Base-by-base conservation (phyloP, 2,329 filamentous ascomycete species). In the Pseudocercospora macadamiae region DNA sequence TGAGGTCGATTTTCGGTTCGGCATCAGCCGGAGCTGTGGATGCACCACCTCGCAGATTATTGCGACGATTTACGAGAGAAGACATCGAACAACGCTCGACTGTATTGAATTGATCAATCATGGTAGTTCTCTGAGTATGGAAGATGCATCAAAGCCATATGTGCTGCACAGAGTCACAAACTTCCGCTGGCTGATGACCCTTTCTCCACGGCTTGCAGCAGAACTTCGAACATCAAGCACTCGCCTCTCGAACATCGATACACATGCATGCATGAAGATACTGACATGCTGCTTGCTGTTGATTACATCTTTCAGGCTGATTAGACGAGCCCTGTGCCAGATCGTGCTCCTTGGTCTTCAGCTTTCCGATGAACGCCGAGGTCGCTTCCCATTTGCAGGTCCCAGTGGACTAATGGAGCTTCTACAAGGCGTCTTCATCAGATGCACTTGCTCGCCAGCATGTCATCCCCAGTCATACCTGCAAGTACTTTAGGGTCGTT, bases 371-470 rank as follows among this genome's bases (percentile, higher is more conserved):
- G n/a, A 21, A 19, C 12, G 21, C 42, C 42, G 42, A 47, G 42
- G 42, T 47, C 42, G 42, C 42, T 25, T 16, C n/a, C 23, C 42
- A 47, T 18, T 21, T 47, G 42, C 42, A 47, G 21, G 42, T 16
- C 21, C 42, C 42, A 47, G 42, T 32, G 28, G 19, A 47, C 42
- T 47, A 47, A 26, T 28, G 23, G 42, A 47, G 42, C 42, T 47
- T 47, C 21, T 23, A 26, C 12, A 14, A 21, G 37, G 37, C 37
- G 37, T 42, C 18, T 39, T 42, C 18, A 14, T n/a, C 21, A 16
- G 4, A n/a, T 32, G 28, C 28, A 7, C 28, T 6, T 32, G 28
- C 28, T 32, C 6, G 12, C 6, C 28, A n/a, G n/a, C 28, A 32
- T 32, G 28, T 32, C 28, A 32, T 32, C 12, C 28, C 12, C 25